Conservation (phyloP, 176 grass and related monocot species). For the Dactylis glomerata region DNA sequence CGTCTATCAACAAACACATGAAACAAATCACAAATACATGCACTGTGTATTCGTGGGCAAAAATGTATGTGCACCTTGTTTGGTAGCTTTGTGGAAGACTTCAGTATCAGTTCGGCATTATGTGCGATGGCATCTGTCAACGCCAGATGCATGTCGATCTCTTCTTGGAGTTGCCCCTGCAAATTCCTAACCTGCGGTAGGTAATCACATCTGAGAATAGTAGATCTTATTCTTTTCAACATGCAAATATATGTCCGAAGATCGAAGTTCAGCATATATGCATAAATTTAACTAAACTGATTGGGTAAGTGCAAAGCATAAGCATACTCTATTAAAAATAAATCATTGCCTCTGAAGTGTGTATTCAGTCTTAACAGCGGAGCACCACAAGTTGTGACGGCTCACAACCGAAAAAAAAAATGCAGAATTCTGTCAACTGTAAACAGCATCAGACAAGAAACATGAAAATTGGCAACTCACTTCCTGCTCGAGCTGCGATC, state of each 20-base stretch:
- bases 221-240: background rate
- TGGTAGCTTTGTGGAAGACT: slow-evolving; percentile 74
- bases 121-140: slow-evolving; percentile 74
- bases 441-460: background rate
- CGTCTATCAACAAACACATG: background rate
- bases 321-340: background rate
- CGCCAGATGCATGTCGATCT: slow-evolving; percentile 82
- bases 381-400: background rate
- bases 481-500: slow-evolving; percentile 74
- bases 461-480: slow-evolving; percentile 41
- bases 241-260: background rate
- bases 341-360: background rate
- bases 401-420: background rate
- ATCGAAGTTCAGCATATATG: background rate
- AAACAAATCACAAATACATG: background rate
- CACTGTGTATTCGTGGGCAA: background rate
- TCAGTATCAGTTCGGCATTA: slow-evolving; percentile 51
- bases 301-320: background rate
- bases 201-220: background rate
- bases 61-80: slow-evolving; percentile 47
- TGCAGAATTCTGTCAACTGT: background rate
- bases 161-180: slow-evolving; percentile 79
- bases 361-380: background rate
- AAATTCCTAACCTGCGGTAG: slow-evolving; percentile 66
- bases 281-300: background rate